phyloP scores from a whole-genome alignment of 495 filamentous ascomycete species.

The Parmelia sp. region DNA sequence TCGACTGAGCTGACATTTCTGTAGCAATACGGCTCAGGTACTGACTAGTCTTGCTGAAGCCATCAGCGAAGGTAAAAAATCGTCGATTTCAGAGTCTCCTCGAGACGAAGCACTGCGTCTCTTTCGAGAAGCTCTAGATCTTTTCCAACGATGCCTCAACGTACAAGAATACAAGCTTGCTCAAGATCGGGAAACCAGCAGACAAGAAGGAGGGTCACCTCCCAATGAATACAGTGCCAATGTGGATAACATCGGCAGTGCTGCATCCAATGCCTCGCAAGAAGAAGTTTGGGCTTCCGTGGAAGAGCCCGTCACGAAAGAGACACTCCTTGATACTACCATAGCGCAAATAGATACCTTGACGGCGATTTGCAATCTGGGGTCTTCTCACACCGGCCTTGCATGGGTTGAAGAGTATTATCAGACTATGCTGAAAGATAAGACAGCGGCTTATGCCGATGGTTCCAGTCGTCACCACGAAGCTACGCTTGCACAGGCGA shows the following conservation, averaged over 20 bases:
- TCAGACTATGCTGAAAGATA: conserved; percentile 39
- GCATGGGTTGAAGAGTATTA: conserved; percentile 53
- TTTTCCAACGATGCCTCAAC: conserved; percentile 56
- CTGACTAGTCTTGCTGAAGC: conserved; percentile 58
- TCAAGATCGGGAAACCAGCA: conserved; percentile 44
- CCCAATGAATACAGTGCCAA: conserved; percentile 20
- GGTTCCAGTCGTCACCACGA: conserved; percentile 45
- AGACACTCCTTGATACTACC: conserved; percentile 57
- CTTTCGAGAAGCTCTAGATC: conserved; percentile 55
- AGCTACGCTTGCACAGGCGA: conserved; percentile 46
- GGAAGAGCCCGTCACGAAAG: conserved; percentile 54
- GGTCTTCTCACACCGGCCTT: conserved; percentile 39
- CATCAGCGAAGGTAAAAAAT: conserved; percentile 43
- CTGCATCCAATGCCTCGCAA: conserved; percentile 30
- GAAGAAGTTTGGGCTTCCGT: conserved; percentile 57
- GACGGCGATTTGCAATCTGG: conserved; percentile 50
- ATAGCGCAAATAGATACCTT: conserved; percentile 56
- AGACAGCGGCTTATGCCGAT: conserved; percentile 42
- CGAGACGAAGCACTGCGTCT: conserved; percentile 39
- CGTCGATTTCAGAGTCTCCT: conserved; percentile 37
- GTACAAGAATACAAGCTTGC: conserved; percentile 52
- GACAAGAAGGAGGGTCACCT: conserved; percentile 21
- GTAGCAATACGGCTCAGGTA: conserved; percentile 58
- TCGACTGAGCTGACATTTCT: conserved; percentile 6
- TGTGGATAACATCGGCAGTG: conserved; percentile 1